Conservation (phyloP, 768 basidiomycete genomes). For the Atractiella rhizophila region DNA sequence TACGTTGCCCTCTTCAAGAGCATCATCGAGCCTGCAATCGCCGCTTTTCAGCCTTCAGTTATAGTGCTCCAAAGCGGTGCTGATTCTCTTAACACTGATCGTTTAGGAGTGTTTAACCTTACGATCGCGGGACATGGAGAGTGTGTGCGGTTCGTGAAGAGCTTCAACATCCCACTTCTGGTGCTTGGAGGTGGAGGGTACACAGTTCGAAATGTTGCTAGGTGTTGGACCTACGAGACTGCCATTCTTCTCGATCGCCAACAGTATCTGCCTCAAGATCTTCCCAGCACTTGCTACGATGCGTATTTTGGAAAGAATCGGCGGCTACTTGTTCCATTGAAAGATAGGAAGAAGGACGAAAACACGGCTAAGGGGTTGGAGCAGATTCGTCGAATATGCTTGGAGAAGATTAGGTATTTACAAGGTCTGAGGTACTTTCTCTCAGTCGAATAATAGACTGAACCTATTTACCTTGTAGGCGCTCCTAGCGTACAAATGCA, state of each 20-base stretch:
- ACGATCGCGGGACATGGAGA: slow-evolving; percentile 94
- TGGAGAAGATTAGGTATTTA: slow-evolving; percentile 68
- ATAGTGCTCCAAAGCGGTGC: slow-evolving; percentile 96
- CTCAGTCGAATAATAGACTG: too few relatives aligned
- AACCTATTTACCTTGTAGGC: too few relatives aligned
- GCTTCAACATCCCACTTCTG: slow-evolving; percentile 67
- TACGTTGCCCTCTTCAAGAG: slow-evolving; percentile 87
- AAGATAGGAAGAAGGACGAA: slow-evolving; percentile 61
- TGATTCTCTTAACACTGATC: slow-evolving; percentile 79
- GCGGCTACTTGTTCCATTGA: slow-evolving; percentile 76
- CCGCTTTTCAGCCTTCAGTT: slow-evolving; percentile 57
- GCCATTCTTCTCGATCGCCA: slow-evolving; percentile 57
- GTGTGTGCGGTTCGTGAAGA: slow-evolving; percentile 87
- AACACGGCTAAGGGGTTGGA: slow-evolving; percentile 63
- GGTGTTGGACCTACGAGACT: slow-evolving; percentile 99
- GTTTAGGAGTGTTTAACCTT: slow-evolving; percentile 88
- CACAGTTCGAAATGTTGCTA: slow-evolving; percentile 81
- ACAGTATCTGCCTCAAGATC: slow-evolving; percentile 48
- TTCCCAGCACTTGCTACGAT: slow-evolving; percentile 73
- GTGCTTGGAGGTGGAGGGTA: slow-evolving; percentile 91
- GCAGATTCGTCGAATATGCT: slow-evolving; percentile 57
- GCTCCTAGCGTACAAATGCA: slow-evolving; percentile 94
- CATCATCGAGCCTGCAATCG: slow-evolving; percentile 80
- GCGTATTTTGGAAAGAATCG: slow-evolving; percentile 77
- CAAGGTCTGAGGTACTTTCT: too few relatives aligned